Base-by-base conservation (phyloP, 352 stramenopile species). In the Pythium scleroteichum region DNA sequence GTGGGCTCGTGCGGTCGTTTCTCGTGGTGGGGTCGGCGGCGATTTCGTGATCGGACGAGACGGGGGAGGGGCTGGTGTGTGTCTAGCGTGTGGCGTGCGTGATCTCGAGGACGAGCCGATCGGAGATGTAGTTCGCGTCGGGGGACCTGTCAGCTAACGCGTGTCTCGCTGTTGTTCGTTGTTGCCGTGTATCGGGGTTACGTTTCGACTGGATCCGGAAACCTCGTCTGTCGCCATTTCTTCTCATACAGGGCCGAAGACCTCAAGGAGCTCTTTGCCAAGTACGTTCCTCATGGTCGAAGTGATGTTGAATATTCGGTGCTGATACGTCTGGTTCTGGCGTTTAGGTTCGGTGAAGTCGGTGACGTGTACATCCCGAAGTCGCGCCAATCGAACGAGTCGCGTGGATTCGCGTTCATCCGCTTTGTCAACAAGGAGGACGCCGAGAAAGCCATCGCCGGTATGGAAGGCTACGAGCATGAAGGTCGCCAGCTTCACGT, bases 361-460 rank as follows among this genome's bases (percentile, higher is more conserved):
- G 81, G 85, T 7, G 85, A 94, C 57, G 80, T 91, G 45, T 92
- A 94, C 75, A 92, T 94, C 58, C 84, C 85, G 19, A 83, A 83
- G 51, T 79, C 85, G 24, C 80, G 83, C 49, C 67, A 68, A 44
- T 88, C 85, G 41, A 90, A 81, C 56, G 90, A 95, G 69, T 88
- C 82, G 62, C 77, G 77, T 50, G 82, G 82, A 17, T 95, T 92
- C 46, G 86, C 85, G 38, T 97, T 97, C 69, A 88, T 97, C 41
- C 82, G 86, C 12, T 97, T 92, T 66, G 59, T 94, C 62, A 76
- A 95, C 64, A 91, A 93, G 69, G 79, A 87, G 24, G 88, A 97
- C 50, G 88, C 88, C 6, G 88, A 97, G 41, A 86, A 96, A 62
- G 88, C 88, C 24, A 90, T 97, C 53, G 78, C 83, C 17, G 82